These are phyloP conservation scores for Aspergillus texensis DNA, from an alignment of 2,329 filamentous ascomycete genomes.

Conservation along the genomic window DNA sequence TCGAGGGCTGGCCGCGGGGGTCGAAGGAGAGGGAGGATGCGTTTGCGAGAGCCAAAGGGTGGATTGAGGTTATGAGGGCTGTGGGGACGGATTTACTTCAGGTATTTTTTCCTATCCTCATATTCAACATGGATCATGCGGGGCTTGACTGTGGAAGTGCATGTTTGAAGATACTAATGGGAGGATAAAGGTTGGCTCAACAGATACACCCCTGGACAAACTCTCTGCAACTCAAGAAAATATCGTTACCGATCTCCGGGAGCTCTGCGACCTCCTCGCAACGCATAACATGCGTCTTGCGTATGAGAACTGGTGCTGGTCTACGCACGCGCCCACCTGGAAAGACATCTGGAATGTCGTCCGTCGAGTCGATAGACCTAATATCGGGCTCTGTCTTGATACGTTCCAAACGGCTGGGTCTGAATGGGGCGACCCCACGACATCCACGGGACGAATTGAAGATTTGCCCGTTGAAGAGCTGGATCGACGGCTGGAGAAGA, in stretches of 20 bases:
- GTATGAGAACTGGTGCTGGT: slow-evolving; percentile 85
- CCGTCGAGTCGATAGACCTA: slow-evolving; percentile 61
- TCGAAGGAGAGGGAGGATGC: slow-evolving; percentile 63
- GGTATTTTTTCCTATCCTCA: slow-evolving; percentile 39
- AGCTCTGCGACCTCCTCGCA: slow-evolving; percentile 65
- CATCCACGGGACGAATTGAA: slow-evolving; percentile 61
- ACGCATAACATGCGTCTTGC: slow-evolving; percentile 63
- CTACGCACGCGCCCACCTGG: slow-evolving; percentile 70
- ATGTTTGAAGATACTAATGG: background rate
- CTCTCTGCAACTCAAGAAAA: slow-evolving; percentile 55
- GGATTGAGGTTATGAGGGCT: slow-evolving; percentile 72
- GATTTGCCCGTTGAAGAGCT: slow-evolving; percentile 50
- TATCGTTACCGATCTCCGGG: slow-evolving; percentile 63
- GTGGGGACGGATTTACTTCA: slow-evolving; percentile 72
- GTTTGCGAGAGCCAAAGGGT: slow-evolving; percentile 64
- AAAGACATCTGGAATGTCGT: slow-evolving; percentile 71
- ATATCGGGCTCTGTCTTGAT: slow-evolving; percentile 75
- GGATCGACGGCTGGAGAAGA: slow-evolving; percentile 54
- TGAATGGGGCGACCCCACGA: slow-evolving; percentile 74
- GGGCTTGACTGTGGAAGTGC: no score
- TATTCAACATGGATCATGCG: background rate
- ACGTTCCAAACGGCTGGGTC: slow-evolving; percentile 75
- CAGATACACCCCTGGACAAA: slow-evolving; percentile 60
- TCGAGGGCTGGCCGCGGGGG: slow-evolving; percentile 70
- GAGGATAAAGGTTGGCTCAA: slow-evolving; percentile 57